Evolutionary conservation across 139 green algal species (phyloP), one percentile per base, ranked within the genome.

Genomic region (Axilococcus clingmanii): DNA sequence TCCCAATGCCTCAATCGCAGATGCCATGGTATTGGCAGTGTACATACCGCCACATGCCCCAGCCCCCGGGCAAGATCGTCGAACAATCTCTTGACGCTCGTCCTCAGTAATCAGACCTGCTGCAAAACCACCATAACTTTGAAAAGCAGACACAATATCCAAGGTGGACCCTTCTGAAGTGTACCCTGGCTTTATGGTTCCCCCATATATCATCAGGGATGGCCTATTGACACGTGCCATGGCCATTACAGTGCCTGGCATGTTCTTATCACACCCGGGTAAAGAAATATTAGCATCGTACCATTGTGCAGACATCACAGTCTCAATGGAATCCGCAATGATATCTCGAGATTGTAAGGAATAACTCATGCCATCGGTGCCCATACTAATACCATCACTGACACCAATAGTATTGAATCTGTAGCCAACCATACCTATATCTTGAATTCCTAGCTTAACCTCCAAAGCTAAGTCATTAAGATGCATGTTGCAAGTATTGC

Each of bases 401-500:
- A 99, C 92, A 35, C 85, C 73, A 5, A 94, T 86, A 25, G 86
- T 94, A 80, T 94, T 93, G 76, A 93, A 96, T 16, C 89, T 68
- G 64, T 85, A 90, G 40, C 81, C 84, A 16, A 98, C 86, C 81
- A 98, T 64, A 42, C 83, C 84, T 1, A 73, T 75, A 4, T 79
- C 76, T 36, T 68, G 42, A 35, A 97, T 83, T 36, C 91, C 91
- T n/a, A 67, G 56, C 74, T 96, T 96, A 17, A 98, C 91, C 40
- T 93, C 77, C 4, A 72, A 78, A 3, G 84, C 84, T 45, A 99
- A 72, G 58, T 91, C 74, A 65, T 95, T 80, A 22, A 99, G 78
- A 75, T 99, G 92, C 89, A 96, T 99, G 79, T 99, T 99, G 88
- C 92, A 99, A 31, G 92, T 82, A 75, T 99, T 99, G 63, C 91